phyloP scores from a whole-genome alignment of 2,329 filamentous ascomycete genomes.

The Diaporthe batatas region DNA sequence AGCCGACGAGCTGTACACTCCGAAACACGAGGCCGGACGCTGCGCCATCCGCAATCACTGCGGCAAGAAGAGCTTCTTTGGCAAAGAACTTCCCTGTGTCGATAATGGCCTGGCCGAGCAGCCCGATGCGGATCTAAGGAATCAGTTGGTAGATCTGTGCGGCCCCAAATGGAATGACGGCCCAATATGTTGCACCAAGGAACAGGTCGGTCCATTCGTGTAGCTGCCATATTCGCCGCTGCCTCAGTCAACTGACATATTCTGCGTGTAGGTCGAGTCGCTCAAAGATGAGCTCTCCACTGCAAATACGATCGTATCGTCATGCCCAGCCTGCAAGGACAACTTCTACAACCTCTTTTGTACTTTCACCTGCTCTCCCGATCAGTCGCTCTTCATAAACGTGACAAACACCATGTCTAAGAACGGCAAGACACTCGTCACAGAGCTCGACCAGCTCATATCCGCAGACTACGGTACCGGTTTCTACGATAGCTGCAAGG shows the following conservation, averaged over 20 bases:
- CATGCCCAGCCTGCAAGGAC: slow-evolving; percentile 95
- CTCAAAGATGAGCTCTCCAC: slow-evolving; percentile 88
- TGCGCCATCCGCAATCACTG: slow-evolving; percentile 94
- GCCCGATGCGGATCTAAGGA: slow-evolving; percentile 78
- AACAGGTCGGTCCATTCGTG: slow-evolving; percentile 71
- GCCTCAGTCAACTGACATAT: neutral
- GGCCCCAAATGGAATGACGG: slow-evolving; percentile 87
- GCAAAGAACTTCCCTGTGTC: slow-evolving; percentile 88
- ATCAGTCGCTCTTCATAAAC: slow-evolving; percentile 96
- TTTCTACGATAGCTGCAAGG: slow-evolving; percentile 98
- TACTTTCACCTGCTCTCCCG: slow-evolving; percentile 96
- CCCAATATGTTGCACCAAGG: slow-evolving; percentile 85
- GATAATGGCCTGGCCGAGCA: slow-evolving; percentile 87
- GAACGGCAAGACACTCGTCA: slow-evolving; percentile 74
- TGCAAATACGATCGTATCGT: slow-evolving; percentile 89
- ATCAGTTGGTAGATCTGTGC: slow-evolving; percentile 86
- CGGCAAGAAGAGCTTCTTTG: slow-evolving; percentile 91
- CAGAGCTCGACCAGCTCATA: slow-evolving; percentile 90
- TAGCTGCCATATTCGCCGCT: neutral
- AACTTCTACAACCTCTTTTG: slow-evolving; percentile 99
- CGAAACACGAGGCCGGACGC: slow-evolving; percentile 85
- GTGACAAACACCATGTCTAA: slow-evolving; percentile 81
- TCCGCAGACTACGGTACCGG: slow-evolving; percentile 85
- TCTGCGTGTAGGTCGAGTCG: slow-evolving; percentile 72
- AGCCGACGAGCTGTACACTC: slow-evolving; percentile 55